Conservation (phyloP, 1,139 yeast genomes). For the Torulaspora globosa region DNA sequence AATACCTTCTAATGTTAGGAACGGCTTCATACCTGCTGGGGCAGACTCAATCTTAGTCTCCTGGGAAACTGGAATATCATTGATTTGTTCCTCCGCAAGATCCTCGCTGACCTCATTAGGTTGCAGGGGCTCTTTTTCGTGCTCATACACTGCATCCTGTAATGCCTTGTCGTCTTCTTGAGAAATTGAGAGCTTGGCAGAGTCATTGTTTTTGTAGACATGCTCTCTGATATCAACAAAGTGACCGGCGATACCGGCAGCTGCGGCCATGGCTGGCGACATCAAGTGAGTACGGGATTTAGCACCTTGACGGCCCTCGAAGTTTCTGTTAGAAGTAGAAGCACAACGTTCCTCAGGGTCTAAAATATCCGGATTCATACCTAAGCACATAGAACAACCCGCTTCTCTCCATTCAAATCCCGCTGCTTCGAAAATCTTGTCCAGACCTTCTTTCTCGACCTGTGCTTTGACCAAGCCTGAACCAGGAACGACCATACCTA, state of each 20-base stretch:
- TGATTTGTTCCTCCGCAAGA: constrained; percentile 43
- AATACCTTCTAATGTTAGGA: constrained; percentile 70
- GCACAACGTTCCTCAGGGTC: constrained; percentile 97
- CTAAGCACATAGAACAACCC: constrained; percentile 98
- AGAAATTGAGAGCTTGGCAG: constrained; percentile 58
- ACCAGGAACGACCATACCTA: constrained; percentile 94
- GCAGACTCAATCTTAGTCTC: constrained; percentile 35
- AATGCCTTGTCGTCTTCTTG: constrained; percentile 56
- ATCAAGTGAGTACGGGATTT: constrained; percentile 91
- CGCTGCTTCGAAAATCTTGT: constrained; percentile 83
- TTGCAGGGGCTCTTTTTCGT: constrained; percentile 56
- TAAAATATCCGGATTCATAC: constrained; percentile 97
- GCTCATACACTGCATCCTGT: constrained; percentile 66
- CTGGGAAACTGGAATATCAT: constrained; percentile 53
- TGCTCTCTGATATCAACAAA: constrained; percentile 86
- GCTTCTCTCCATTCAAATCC: constrained; percentile 99
- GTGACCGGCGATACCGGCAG: constrained; percentile 91
- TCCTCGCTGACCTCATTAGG: constrained; percentile 39
- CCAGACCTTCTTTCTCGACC: constrained; percentile 93
- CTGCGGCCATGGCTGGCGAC: constrained; percentile 99
- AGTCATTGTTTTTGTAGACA: constrained; percentile 55
- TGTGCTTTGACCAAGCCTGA: constrained; percentile 89
- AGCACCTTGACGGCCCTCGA: constrained; percentile 99
- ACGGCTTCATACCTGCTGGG: constrained; percentile 66
- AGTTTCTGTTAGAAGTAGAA: constrained; percentile 95